Conservation (phyloP, 106 monocot genomes). For the Phalaenopsis equestris region DNA sequence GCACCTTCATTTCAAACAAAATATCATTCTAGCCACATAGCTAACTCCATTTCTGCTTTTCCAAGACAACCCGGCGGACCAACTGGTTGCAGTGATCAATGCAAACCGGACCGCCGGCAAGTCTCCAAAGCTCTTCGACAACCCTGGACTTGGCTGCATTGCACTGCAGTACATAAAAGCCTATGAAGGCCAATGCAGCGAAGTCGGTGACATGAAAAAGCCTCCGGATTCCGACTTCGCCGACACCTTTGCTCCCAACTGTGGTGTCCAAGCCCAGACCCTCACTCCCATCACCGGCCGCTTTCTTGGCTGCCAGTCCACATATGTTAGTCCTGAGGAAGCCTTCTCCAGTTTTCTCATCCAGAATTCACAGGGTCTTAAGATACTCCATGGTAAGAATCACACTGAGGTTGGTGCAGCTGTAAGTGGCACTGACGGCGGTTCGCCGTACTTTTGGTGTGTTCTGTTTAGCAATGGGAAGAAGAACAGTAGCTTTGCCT, state of each 20-base stretch:
- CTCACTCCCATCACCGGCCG: constrained; percentile 75
- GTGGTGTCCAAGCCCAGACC: constrained; percentile 45
- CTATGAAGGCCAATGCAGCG: constrained; percentile 63
- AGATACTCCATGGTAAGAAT: constrained; percentile 67
- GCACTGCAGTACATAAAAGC: constrained; percentile 83
- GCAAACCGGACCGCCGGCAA: constrained; percentile 69
- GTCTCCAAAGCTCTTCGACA: constrained; percentile 45
- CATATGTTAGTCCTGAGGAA: constrained; percentile 39
- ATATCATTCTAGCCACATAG: not conserved
- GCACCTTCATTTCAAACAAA: not conserved
- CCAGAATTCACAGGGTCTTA: constrained; percentile 31
- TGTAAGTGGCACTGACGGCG: constrained; percentile 65
- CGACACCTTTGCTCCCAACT: constrained; percentile 74
- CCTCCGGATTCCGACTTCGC: constrained; percentile 53
- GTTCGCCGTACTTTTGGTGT: constrained; percentile 82
- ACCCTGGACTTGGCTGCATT: constrained; percentile 79
- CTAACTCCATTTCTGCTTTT: not conserved
- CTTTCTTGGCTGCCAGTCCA: constrained; percentile 64
- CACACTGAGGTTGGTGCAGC: constrained; percentile 78
- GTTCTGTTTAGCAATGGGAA: constrained; percentile 69
- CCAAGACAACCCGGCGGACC: constrained; percentile 79
- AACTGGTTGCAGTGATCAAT: constrained; percentile 59
- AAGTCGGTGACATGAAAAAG: constrained; percentile 51
- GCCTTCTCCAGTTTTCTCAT: constrained; percentile 56
- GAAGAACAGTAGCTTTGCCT: constrained; percentile 47